Base-by-base conservation (phyloP, 2,329 filamentous ascomycete genomes). In the Sclerotinia subarctica region DNA sequence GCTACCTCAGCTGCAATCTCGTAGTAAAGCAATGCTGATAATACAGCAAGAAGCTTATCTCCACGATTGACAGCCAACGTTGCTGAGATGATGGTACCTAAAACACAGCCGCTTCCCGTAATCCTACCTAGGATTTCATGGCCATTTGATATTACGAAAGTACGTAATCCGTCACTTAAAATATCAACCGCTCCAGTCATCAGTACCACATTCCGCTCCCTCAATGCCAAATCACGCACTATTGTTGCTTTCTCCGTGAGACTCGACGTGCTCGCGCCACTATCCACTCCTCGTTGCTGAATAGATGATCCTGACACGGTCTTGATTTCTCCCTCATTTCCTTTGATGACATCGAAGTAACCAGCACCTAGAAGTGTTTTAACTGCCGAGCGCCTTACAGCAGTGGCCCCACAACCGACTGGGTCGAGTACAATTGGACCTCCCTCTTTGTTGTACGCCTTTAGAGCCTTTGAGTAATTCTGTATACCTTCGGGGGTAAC, bases 331-430 rank as follows among this genome's bases (percentile, higher is more conserved):
- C 90, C 88, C 77, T 96, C 92, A 79, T 98, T 98, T 60, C 94
- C 94, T 78, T 98, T 98, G 79, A 98, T 94, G 53, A 97, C 83
- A 78, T 92, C 88, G 74, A 96, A 91, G 78, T 92, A 92, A 51
- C 93, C 93, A 3, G 82, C 84, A 0, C 85, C 81, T 75, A 97
- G 83, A 49, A 98, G 86, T 2, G 84, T 84, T 69, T 87, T 86
- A 38, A 94, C 87, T 0, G 93, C 91, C 1, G 85, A 82, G 63
- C 89, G 86, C 17, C 95, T 87, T 56, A 94, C 83, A 8, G 84
- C 76, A 0, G 93, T 97, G 0, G 94, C 94, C 8, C 93, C 94
- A 8, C 91, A 93, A 15, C 94, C 94, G 0, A 98, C 94, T 0
- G 95, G 94, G 74, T 98, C 95, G 64, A 95, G 88, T 0, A 98